Evolutionary conservation across 148 eudicot genomes (phyloP), one percentile per base, ranked within the genome.

Genomic region (Selenicereus undatus): DNA sequence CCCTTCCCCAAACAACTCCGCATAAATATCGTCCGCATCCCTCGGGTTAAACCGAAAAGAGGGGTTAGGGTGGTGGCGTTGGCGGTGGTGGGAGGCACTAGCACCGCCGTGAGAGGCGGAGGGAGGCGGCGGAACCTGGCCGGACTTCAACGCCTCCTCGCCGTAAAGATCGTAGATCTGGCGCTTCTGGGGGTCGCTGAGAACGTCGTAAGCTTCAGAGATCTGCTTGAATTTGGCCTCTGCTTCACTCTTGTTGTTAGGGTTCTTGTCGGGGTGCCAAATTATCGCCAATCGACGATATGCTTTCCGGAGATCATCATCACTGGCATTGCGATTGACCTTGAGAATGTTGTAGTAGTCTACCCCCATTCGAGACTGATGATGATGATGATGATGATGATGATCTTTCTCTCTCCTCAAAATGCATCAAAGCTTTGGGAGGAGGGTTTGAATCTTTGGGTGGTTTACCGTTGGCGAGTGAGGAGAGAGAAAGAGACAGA

Each of bases 101-200:
- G 84, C 81, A 54, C 85, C 75, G 4, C 89, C 84, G 48, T 89
- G 86, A 27, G 88, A 9, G 13, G 90, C 84, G 75, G 90, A 85
- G 7, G 93, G 94, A 7, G 91, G 93, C 3, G 93, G 91, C 0
- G 94, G 97, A 20, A 88, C 89, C 70, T 90, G 92, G 11, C 95
- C 94, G 20, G 97, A 90, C 66, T 94, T 94, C 39, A 93, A 84
- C 0, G 90, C 97, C 54, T 94, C 98, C 76, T 94, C 97, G 35
- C 98, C 98, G 79, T 93, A 94, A 29, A 86, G 87, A 82, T 94
- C 98, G 84, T 94, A 94, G 95, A 93, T 91, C 89, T 93, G 97
- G 51, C 98, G 97, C 87, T 94, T 94, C 42, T 86, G 88, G 2
- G 95, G 98, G 71, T 94, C 97, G 87, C 87, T 84, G 9, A 94